phyloP scores from a whole-genome alignment of 352 stramenopile genomes.

The Thalassiosira livingstoniorum region DNA sequence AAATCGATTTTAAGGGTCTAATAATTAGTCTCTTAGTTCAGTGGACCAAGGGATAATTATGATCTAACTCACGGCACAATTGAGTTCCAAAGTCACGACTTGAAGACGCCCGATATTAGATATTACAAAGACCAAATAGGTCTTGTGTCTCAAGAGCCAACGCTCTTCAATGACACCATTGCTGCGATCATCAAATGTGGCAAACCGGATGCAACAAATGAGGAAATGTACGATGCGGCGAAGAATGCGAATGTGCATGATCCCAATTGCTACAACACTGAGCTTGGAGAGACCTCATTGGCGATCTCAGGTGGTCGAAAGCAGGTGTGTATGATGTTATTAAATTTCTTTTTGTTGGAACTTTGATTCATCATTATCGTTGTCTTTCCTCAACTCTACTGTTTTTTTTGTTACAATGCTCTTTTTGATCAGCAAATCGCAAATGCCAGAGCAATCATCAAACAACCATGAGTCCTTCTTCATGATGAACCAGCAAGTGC shows the following conservation, averaged over 20 bases:
- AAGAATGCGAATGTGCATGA: constrained; percentile 89
- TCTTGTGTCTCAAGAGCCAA: constrained; percentile 87
- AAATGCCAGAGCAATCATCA: constrained; percentile 89
- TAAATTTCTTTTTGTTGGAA: neutral
- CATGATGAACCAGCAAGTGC: constrained; percentile 65
- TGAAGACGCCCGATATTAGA: constrained; percentile 83
- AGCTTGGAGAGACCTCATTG: constrained; percentile 89
- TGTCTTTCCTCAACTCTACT: constrained; percentile 83
- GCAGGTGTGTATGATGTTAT: constrained; percentile 34
- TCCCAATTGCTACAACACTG: constrained; percentile 87
- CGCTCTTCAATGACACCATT: constrained; percentile 90
- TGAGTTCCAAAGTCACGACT: constrained; percentile 86
- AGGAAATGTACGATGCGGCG: constrained; percentile 84
- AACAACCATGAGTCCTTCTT: constrained; percentile 75
- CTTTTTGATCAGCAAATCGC: too few relatives aligned
- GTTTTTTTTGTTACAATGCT: too few relatives aligned
- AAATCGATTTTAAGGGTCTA: neutral
- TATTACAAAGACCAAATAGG: constrained; percentile 77
- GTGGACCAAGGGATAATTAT: too few relatives aligned
- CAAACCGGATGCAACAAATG: constrained; percentile 31
- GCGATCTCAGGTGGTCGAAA: constrained; percentile 94
- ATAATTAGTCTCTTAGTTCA: too few relatives aligned
- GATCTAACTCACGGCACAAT: constrained; percentile 82
- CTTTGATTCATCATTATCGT: constrained; percentile 2
- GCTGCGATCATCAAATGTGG: constrained; percentile 89